A percentile compares a stretch with the other conserved stretches of the same genome.
Evolutionary conservation across 345 rosid genomes (phyloP).

Genomic region (Gossypium stocksii): DNA sequence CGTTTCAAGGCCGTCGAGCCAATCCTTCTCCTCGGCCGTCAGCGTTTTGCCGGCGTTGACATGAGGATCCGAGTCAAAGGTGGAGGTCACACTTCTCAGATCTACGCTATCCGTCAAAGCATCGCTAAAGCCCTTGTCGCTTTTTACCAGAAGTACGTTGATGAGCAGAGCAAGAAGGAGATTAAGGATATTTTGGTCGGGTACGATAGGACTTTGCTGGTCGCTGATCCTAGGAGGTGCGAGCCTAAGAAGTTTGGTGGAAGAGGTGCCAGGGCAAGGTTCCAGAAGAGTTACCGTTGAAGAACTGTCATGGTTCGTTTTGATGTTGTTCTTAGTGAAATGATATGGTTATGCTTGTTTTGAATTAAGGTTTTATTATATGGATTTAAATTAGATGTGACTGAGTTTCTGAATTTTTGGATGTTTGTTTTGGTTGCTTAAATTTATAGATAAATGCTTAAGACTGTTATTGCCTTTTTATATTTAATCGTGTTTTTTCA

Average conservation of each 20-base stretch:
- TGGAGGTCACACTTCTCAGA: slow-evolving; percentile 75
- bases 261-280: slow-evolving; percentile 88
- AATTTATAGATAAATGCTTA: background rate
- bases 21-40: slow-evolving; percentile 68
- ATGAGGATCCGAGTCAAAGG: slow-evolving; percentile 75
- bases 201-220: slow-evolving; percentile 81
- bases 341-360: background rate
- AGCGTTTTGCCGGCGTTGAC: slow-evolving; percentile 67
- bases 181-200: slow-evolving; percentile 77
- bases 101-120: slow-evolving; percentile 89
- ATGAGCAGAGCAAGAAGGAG: slow-evolving; percentile 93
- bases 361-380: background rate
- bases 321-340: background rate
- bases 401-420: background rate
- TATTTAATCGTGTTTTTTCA: background rate
- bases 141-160: slow-evolving; percentile 79
- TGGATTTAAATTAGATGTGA: background rate
- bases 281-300: slow-evolving; percentile 97
- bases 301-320: background rate
- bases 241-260: slow-evolving; percentile 99
- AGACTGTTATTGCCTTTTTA: background rate
- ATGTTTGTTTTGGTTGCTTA: background rate
- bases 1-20: slow-evolving; percentile 76
- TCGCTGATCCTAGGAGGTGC: slow-evolving; percentile 87
- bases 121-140: slow-evolving; percentile 86